Base-by-base conservation (phyloP, 2,329 filamentous ascomycete species). In the Aureobasidium leucospermi region DNA sequence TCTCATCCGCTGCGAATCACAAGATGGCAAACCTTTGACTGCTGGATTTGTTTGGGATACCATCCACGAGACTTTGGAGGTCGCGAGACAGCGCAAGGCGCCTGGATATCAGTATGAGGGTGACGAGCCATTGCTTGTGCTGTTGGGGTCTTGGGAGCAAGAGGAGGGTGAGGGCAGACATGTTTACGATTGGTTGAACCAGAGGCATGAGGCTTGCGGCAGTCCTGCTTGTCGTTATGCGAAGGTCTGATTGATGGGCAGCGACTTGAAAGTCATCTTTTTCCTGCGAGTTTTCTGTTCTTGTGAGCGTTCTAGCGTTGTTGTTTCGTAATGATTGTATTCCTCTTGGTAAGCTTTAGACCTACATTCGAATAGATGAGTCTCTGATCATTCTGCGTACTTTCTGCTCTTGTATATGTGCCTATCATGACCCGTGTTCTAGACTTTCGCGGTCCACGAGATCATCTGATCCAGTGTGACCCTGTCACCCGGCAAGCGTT, bases 141-240 rank as follows among this genome's bases (percentile, higher is more conserved):
- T 58, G 6, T 43, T 58, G 55, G 55, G 55, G 4, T 39, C 55
- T 4, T 58, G 55, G 55, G 42, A 58, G 23, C 38, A 47, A 23
- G 55, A 58, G 43, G 55, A 28, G 15, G 32, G 48, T 38, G 23
- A 55, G 10, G 10, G n/a, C 23, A 48, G 55, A 41, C 55, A 58
- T 32, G 55, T 58, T 2, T 58, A 58, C 19, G 55, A 58, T 34
- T 58, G 55, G 55, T 32, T 58, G 55, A 58, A 48, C 9, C 55
- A 58, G 15, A 47, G 55, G 55, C 55, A 58, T 32, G 55, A 58
- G 23, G 42, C 42, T 23, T 58, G 55, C 23, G 41, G 39, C 41
- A 58, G 55, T 23, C 55, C 43, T 8, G 42, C 15, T 39, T 58
- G 55, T 41, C 55, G 55, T 2, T 58, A 58, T 23, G 31, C 31